These are phyloP conservation scores for Artomyces pyxidatus DNA, from an alignment of 768 basidiomycete genomes.

Conservation along the genomic window DNA sequence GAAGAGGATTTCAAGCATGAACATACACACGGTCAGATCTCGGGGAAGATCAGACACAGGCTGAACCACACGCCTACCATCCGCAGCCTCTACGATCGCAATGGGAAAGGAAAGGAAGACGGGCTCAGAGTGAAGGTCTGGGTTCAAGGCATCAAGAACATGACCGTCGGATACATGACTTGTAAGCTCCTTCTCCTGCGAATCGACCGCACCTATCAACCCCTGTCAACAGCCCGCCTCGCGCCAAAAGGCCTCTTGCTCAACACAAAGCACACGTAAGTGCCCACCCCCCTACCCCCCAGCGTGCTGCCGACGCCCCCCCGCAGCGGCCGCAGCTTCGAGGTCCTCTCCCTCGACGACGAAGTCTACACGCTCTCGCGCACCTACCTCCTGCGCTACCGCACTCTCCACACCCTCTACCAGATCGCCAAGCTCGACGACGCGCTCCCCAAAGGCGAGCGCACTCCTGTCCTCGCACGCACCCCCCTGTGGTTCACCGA, in stretches of 20 bases:
- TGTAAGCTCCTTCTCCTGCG: slow-evolving; percentile 19
- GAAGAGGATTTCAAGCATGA: slow-evolving; percentile 37
- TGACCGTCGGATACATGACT: slow-evolving; percentile 34
- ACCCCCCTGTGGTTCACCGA: slow-evolving; percentile 44
- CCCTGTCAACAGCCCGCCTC: slow-evolving; percentile 18
- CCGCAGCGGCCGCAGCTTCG: slow-evolving; percentile 34
- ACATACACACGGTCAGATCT: slow-evolving; percentile 29
- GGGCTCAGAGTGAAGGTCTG: slow-evolving; percentile 28
- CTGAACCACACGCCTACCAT: neutral
- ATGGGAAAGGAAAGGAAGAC: slow-evolving; percentile 8
- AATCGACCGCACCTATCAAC: neutral
- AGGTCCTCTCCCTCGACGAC: slow-evolving; percentile 38
- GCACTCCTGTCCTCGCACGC: slow-evolving; percentile 27
- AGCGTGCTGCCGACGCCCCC: neutral
- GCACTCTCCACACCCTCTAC: slow-evolving; percentile 37
- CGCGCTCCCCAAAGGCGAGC: slow-evolving; percentile 6
- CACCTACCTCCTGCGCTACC: slow-evolving; percentile 46
- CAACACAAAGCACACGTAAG: slow-evolving; percentile 23
- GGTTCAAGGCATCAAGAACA: slow-evolving; percentile 34
- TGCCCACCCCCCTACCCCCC: neutral
- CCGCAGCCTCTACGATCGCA: slow-evolving; percentile 14
- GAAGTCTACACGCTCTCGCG: slow-evolving; percentile 33
- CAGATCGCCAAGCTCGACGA: slow-evolving; percentile 32
- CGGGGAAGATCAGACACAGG: slow-evolving; percentile 25
- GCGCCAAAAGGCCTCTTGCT: slow-evolving; percentile 27